phyloP scores from a whole-genome alignment of 148 eudicot genomes.

The Gaultheria prostrata region DNA sequence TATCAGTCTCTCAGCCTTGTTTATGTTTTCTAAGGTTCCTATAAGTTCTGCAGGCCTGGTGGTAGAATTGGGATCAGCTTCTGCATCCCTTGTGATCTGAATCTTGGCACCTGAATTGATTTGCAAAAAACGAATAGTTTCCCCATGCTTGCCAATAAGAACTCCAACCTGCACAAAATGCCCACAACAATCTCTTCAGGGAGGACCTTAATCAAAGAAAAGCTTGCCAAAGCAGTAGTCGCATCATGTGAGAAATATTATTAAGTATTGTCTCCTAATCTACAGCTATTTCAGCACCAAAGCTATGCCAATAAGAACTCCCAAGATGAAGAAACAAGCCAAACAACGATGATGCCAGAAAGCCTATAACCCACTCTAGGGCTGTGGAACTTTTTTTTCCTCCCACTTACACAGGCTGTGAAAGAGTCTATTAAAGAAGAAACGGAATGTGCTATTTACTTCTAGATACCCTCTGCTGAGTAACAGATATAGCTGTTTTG shows the following conservation, averaged over 20 bases:
- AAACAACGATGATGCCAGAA: not conserved
- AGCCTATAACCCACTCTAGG: not conserved
- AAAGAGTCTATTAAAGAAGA: not conserved
- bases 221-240: not conserved
- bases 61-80: slow-evolving; percentile 69
- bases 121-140: slow-evolving; percentile 77
- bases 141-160: slow-evolving; percentile 94
- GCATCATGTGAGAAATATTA: not conserved
- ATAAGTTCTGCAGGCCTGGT: slow-evolving; percentile 77
- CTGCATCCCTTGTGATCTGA: slow-evolving; percentile 89
- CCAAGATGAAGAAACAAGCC: not conserved
- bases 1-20: slow-evolving; percentile 81
- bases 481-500: not conserved
- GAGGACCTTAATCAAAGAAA: not conserved
- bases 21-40: slow-evolving; percentile 64
- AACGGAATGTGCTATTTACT: not conserved
- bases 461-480: not conserved
- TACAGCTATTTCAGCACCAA: not conserved
- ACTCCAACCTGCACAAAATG: slow-evolving; percentile 79
- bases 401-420: not conserved
- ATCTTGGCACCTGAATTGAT: slow-evolving; percentile 92
- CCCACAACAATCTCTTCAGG: not conserved
- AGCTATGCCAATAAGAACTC: not conserved
- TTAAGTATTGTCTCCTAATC: not conserved
- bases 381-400: not conserved